phyloP scores from a whole-genome alignment of 106 monocot species.

The Phalaenopsis equestris region DNA sequence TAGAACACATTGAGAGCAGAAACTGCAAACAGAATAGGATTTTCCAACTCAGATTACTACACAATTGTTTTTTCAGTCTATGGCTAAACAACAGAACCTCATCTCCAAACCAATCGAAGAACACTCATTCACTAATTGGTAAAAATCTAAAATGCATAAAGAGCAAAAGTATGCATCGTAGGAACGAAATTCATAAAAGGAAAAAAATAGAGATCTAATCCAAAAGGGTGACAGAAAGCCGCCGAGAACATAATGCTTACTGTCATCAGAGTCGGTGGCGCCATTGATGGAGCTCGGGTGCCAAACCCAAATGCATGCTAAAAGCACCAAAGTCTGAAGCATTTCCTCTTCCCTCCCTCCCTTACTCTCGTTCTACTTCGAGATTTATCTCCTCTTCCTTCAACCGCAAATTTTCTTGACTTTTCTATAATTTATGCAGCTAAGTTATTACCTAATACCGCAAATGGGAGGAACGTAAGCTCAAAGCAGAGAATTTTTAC shows the following conservation, averaged over 20 bases:
- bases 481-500: not conserved
- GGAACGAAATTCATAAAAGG: not conserved
- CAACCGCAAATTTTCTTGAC: too few relatives aligned
- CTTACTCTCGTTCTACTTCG: not conserved
- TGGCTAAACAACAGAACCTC: not conserved
- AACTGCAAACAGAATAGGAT: constrained; percentile 31
- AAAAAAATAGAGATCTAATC: not conserved
- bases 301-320: constrained; percentile 30
- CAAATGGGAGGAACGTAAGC: not conserved
- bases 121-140: not conserved
- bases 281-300: constrained; percentile 22
- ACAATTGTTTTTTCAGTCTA: not conserved
- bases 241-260: constrained; percentile 8
- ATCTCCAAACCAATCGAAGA: not conserved
- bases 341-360: constrained; percentile 1
- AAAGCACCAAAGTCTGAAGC: constrained; percentile 21
- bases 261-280: constrained; percentile 24
- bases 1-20: constrained; percentile 87
- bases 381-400: too few relatives aligned
- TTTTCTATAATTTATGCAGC: not conserved
- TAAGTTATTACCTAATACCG: not conserved
- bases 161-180: not conserved
- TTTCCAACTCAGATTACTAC: not conserved
- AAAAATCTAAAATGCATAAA: not conserved
- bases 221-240: not conserved